A percentile compares a stretch with the other conserved stretches of the same genome.
Conservation (phyloP, 2,329 filamentous ascomycete genomes). For the Cytospora chrysosperma region DNA sequence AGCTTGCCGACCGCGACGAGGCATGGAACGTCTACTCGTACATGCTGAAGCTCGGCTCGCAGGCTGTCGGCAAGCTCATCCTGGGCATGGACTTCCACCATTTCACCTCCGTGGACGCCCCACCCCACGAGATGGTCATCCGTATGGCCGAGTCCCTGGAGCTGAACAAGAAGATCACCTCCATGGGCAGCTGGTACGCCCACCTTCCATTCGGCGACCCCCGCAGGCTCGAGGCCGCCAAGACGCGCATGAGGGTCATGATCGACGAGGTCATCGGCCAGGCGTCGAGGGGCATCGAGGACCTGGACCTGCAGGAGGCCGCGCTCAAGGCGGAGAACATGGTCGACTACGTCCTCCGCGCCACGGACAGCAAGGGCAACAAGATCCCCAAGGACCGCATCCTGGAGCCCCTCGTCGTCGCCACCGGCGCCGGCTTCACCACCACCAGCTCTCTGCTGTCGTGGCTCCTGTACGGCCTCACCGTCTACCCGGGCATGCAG, state of each 20-base stretch:
- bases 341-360: slow-evolving; percentile 53
- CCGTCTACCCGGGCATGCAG: slow-evolving; percentile 54
- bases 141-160: slow-evolving; percentile 50
- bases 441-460: slow-evolving; percentile 59
- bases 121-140: slow-evolving; percentile 50
- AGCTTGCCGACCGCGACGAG: slow-evolving; percentile 48
- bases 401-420: slow-evolving; percentile 45
- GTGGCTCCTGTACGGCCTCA: slow-evolving; percentile 56
- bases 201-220: slow-evolving; percentile 58
- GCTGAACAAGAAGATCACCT: slow-evolving; percentile 59
- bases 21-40: slow-evolving; percentile 50
- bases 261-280: slow-evolving; percentile 39
- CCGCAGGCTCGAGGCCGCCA: slow-evolving; percentile 39
- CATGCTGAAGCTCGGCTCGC: slow-evolving; percentile 49
- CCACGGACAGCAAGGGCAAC: slow-evolving; percentile 53
- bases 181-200: slow-evolving; percentile 55
- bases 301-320: slow-evolving; percentile 47
- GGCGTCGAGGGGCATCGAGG: slow-evolving; percentile 39
- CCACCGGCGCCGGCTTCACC: slow-evolving; percentile 58
- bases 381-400: slow-evolving; percentile 49
- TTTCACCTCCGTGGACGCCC: slow-evolving; percentile 44
- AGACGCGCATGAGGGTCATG: slow-evolving; percentile 36
- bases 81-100: slow-evolving; percentile 47
- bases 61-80: slow-evolving; percentile 45
- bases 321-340: slow-evolving; percentile 47